A percentile compares a stretch with the other conserved stretches of the same genome.
Evolutionary conservation across 225 moss, liverwort and hornwort species (phyloP).

Genomic region (Pleurozium schreberi): DNA sequence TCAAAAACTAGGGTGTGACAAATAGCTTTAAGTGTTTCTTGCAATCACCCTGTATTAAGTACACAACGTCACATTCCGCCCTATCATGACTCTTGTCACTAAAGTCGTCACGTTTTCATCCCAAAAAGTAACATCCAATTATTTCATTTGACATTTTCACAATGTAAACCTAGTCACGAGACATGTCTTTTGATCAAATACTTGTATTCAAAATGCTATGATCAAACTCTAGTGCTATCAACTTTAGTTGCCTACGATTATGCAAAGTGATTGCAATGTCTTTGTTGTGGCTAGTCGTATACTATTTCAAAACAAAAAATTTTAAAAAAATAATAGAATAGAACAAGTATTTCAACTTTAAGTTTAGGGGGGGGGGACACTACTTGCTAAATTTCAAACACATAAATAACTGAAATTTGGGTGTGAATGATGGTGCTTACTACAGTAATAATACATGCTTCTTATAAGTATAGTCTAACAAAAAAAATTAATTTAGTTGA

Average conservation of each 20-base stretch:
- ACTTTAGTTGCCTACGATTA: rapidly evolving
- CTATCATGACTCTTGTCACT: rapidly evolving
- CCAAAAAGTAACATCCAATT: background rate
- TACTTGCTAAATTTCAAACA: rapidly evolving
- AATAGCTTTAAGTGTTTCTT: no score
- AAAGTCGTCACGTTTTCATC: rapidly evolving
- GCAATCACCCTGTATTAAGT: no score
- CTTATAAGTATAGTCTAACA: background rate
- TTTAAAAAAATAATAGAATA: rapidly evolving
- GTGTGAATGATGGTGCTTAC: rapidly evolving
- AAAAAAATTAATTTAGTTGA: background rate
- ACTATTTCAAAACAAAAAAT: background rate
- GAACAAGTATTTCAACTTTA: background rate
- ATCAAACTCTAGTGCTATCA: background rate
- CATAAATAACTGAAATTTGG: background rate
- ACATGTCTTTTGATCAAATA: rapidly evolving
- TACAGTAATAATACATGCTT: no score
- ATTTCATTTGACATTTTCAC: rapidly evolving
- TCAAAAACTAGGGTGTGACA: no score
- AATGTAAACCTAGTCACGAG: background rate
- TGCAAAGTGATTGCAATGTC: rapidly evolving
- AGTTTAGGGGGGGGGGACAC: rapidly evolving
- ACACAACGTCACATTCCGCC: rapidly evolving
- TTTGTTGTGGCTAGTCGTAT: no score
- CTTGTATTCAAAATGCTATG: background rate